Evolutionary conservation across 2,329 filamentous ascomycete species (phyloP).

Genomic region (Aureobasidium subglaciale): DNA sequence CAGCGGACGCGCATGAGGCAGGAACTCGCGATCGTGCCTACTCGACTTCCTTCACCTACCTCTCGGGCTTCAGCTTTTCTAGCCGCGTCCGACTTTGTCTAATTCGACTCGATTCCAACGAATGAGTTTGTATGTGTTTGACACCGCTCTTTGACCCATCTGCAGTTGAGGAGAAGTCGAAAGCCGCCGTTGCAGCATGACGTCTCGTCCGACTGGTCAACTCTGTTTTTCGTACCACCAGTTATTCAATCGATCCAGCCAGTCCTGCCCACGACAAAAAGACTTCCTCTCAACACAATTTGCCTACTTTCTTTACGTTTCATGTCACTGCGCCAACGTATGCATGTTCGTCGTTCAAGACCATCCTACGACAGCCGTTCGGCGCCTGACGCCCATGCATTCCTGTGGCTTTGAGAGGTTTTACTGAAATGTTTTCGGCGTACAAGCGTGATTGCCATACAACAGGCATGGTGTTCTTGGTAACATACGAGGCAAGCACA

Average conservation of each 20-base stretch:
- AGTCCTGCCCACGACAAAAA: conserved; percentile 1
- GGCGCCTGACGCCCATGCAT: background rate
- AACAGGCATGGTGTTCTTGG: no score
- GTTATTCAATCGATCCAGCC: background rate
- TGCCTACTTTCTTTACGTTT: background rate
- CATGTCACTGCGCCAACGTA: background rate
- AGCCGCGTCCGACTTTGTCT: background rate
- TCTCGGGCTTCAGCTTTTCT: background rate
- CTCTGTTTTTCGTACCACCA: background rate
- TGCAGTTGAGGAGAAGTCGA: conserved; percentile 8
- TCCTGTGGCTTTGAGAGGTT: background rate
- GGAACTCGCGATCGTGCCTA: conserved; percentile 2
- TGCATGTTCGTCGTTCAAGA: background rate
- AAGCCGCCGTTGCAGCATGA: conserved; percentile 9
- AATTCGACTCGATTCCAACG: background rate
- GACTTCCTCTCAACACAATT: background rate
- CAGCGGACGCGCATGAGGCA: conserved; percentile 8
- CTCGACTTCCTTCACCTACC: background rate
- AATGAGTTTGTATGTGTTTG: background rate
- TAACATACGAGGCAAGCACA: no score
- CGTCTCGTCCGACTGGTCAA: conserved; percentile 7
- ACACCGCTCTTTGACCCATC: conserved; percentile 6
- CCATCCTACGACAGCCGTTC: background rate
- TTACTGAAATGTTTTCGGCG: background rate
- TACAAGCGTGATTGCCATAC: background rate